These are phyloP conservation scores for Ophiostoma montium DNA, from an alignment of 2,329 filamentous ascomycete species.

Conservation along the genomic window DNA sequence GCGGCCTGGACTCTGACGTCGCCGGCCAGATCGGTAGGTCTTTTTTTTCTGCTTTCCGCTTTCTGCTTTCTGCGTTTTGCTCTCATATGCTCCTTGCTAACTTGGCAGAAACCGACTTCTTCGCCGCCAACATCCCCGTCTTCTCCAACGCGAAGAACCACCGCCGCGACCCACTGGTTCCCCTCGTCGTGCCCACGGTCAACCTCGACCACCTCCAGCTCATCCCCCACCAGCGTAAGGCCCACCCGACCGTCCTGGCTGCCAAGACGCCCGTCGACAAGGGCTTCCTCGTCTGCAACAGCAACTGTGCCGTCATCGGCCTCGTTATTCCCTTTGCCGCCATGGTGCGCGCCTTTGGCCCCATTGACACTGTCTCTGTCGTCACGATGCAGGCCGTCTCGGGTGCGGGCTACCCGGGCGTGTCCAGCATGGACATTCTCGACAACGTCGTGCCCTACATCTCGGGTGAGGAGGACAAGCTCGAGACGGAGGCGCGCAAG, in stretches of 20 bases:
- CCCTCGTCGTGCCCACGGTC: conserved; percentile 87
- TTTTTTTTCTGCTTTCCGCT: neutral
- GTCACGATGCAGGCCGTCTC: conserved; percentile 94
- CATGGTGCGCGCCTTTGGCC: conserved; percentile 72
- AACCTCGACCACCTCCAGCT: conserved; percentile 79
- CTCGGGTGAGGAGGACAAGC: conserved; percentile 86
- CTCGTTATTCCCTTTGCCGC: conserved; percentile 91
- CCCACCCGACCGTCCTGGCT: conserved; percentile 31
- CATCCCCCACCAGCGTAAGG: conserved; percentile 73
- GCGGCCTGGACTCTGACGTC: conserved; percentile 81
- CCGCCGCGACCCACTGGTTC: conserved; percentile 76
- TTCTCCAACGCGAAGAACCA: conserved; percentile 99
- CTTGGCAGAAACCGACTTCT: conserved; percentile 58
- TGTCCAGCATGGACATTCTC: conserved; percentile 87
- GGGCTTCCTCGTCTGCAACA: conserved; percentile 94
- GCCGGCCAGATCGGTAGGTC: conserved; percentile 60
- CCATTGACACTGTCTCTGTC: conserved; percentile 60
- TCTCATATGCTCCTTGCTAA: neutral
- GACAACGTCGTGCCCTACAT: conserved; percentile 96
- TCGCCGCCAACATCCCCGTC: conserved; percentile 74
- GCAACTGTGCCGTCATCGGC: conserved; percentile 94
- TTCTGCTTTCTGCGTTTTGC: neutral
- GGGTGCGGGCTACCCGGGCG: conserved; percentile 80
- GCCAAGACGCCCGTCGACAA: conserved; percentile 38
- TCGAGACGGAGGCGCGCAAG: conserved; percentile 89